Conservation (phyloP, 768 basidiomycete species). For the Dentipellis fragilis region DNA sequence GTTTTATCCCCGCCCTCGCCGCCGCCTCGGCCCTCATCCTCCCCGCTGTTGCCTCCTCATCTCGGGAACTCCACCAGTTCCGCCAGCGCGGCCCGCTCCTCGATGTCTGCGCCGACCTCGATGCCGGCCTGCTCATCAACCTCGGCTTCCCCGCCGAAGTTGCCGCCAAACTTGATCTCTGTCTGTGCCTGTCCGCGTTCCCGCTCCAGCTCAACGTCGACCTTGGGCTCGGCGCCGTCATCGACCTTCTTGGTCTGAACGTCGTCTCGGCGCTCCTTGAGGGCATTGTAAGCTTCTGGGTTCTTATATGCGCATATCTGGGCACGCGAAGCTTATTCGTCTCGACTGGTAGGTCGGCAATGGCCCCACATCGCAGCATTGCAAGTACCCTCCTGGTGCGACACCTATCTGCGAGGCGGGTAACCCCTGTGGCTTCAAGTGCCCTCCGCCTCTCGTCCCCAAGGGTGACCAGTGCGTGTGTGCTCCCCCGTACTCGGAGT, state of each 20-base stretch:
- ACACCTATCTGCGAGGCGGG: constrained; percentile 21
- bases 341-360: constrained; percentile 24
- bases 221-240: constrained; percentile 5
- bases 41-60: background rate
- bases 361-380: constrained; percentile 22
- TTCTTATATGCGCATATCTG: background rate
- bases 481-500: constrained; percentile 23
- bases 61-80: constrained; percentile 12
- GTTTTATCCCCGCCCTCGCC: constrained; percentile 1
- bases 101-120: constrained; percentile 16
- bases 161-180: constrained; percentile 18
- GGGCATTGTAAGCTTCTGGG: constrained; percentile 16
- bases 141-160: constrained; percentile 1
- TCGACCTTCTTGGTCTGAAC: constrained; percentile 5
- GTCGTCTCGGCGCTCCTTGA: constrained; percentile 7
- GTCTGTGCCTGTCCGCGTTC: constrained; percentile 28
- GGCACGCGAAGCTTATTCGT: background rate
- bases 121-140: constrained; percentile 3
- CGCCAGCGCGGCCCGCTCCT: constrained; percentile 9
- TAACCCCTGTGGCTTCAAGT: constrained; percentile 28
- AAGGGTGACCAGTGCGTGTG: constrained; percentile 28
- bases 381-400: constrained; percentile 24
- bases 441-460: constrained; percentile 20
- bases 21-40: background rate
- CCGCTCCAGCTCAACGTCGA: constrained; percentile 7